Evolutionary conservation across 1,139 yeast species (phyloP), one percentile per base, ranked within the genome.

Genomic region (Nadsonia commutata): DNA sequence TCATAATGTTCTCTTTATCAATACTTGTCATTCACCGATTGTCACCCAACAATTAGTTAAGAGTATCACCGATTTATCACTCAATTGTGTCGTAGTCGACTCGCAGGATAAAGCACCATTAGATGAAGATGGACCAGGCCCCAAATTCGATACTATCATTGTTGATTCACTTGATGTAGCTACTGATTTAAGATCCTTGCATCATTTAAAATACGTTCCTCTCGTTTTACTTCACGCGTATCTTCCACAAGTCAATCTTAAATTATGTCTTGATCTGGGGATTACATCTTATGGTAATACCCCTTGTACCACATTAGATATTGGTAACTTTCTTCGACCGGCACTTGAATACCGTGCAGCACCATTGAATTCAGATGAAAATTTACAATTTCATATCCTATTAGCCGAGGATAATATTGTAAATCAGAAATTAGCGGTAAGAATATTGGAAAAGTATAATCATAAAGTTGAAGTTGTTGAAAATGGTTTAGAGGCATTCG

Each of bases 321-420:
- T 84, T 52, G 93, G 90, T 2, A 80, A 84, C 48, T 84, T 85
- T 17, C 68, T 84, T 51, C 75, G 84, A 42, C 94, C 94, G 1
- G 94, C 94, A 0, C 64, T 84, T 45, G 94, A 84, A 56, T 76
- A 84, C 18, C 71, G 93, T 49, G 80, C 88, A 0, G 81, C 85
- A 17, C 82, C 93, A 9, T 76, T 80, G 45, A 80, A 81, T 56
- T 74, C 82, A 22, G 94, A 83, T 56, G 90, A 83, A 40, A 78
- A 86, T 16, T 75, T 76, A 44, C 76, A 81, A 41, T 82, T 77
- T 65, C 78, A 76, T 53, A 78, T 84, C 37, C 66, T 84, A 49
- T 71, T 84, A 38, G 94, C 94, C 0, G 95, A 84, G 62, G 95
- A 84, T 64, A 84, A 84, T 56, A 68, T 82, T 52, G 93, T 83